Percentiles rank a stretch among this genome's conserved stretches.
These are phyloP conservation scores for Mycena capillaripes DNA, from an alignment of 768 basidiomycete species.

Conservation along the genomic window DNA sequence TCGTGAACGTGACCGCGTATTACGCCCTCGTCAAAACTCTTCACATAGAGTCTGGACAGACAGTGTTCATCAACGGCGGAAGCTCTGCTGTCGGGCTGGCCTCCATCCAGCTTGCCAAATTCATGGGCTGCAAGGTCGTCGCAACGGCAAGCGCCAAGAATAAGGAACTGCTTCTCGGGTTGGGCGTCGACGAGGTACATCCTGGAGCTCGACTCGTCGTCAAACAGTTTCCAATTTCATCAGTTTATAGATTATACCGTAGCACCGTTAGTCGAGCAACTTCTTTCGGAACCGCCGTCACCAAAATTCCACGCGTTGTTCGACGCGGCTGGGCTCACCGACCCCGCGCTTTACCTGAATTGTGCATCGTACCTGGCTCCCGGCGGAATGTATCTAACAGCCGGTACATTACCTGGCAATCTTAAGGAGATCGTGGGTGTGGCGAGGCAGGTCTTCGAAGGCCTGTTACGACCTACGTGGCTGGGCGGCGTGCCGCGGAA, in stretches of 20 bases:
- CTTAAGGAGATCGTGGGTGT: constrained; percentile 49
- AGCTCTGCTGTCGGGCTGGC: constrained; percentile 77
- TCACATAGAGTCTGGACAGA: constrained; percentile 68
- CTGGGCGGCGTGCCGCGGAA: constrained; percentile 66
- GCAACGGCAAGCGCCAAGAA: constrained; percentile 74
- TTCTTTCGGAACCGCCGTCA: constrained; percentile 59
- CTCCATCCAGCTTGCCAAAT: constrained; percentile 82
- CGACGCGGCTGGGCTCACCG: constrained; percentile 68
- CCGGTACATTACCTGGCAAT: constrained; percentile 60
- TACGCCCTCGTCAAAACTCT: constrained; percentile 61
- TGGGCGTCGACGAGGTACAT: constrained; percentile 78
- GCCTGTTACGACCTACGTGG: constrained; percentile 56
- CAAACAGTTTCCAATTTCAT: not conserved
- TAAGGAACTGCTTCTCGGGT: constrained; percentile 64
- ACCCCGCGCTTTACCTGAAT: constrained; percentile 63
- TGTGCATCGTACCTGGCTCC: constrained; percentile 69
- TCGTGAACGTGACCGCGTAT: constrained; percentile 73
- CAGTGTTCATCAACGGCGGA: constrained; percentile 79
- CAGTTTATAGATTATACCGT: constrained; percentile 76
- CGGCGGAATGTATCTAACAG: constrained; percentile 66
- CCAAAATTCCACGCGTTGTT: constrained; percentile 70
- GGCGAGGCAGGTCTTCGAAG: constrained; percentile 50
- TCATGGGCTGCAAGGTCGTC: constrained; percentile 69
- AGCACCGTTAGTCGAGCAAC: constrained; percentile 60
- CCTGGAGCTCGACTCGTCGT: not conserved